These are phyloP conservation scores for Suillus subaureus DNA, from an alignment of 768 basidiomycete species.

Conservation along the genomic window DNA sequence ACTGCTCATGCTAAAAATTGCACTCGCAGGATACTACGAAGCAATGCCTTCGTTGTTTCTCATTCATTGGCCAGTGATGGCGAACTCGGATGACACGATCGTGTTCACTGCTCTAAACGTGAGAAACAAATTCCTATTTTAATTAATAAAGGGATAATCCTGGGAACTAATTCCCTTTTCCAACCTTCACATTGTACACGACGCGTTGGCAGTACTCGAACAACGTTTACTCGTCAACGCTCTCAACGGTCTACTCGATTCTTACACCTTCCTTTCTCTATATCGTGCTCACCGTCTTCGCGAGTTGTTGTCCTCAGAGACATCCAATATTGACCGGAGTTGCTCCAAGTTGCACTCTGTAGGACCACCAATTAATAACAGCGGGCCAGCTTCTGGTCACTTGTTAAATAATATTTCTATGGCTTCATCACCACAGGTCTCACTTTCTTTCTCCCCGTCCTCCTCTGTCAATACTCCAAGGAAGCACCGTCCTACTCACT, in stretches of 20 bases:
- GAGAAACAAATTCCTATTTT: background rate
- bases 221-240: background rate
- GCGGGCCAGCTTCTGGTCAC: background rate
- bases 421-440: conserved; percentile 15
- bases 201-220: background rate
- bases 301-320: background rate
- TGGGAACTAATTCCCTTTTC: background rate
- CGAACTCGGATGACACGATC: conserved; percentile 3
- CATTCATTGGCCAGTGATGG: background rate
- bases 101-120: background rate
- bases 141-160: background rate
- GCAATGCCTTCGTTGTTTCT: background rate
- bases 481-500: conserved; percentile 16
- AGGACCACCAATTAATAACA: background rate
- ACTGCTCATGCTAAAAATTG: background rate
- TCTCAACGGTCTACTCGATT: background rate
- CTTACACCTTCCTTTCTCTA: background rate
- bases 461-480: background rate
- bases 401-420: conserved; percentile 9
- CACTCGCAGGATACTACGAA: background rate
- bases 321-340: background rate
- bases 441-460: conserved; percentile 17
- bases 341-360: background rate
- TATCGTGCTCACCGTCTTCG: background rate
- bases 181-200: background rate